Base-by-base conservation (phyloP, 164 flowering plant genomes). In the Vitis cinerea region DNA sequence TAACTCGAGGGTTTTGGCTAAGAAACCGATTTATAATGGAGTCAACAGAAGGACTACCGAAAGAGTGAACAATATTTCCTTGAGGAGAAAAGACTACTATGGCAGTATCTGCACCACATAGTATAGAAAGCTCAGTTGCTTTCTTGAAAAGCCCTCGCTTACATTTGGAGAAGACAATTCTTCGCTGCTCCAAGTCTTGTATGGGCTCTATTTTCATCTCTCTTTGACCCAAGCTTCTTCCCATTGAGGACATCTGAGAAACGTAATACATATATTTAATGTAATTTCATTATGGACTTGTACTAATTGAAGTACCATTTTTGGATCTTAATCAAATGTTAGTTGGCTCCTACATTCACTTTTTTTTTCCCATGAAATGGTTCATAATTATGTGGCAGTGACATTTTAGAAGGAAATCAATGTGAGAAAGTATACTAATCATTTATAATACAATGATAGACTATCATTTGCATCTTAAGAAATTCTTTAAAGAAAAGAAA, bases 161-260 rank as follows among this genome's bases (percentile, higher is more conserved):
- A 10, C 74, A 74, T 65, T 77, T 73, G 1, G 80, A 77, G 71
- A 77, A 77, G 48, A 74, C 70, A 3, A 77, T 77, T n/a, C 67
- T 74, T 64, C 71, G 56, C 13, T 12, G 9, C 2, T 14, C n/a
- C n/a, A n/a, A 11, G 4, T 53, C 16, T 2, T 1, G 5, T 53
- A 53, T 53, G n/a, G 14, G 5, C 56, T 53, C 2, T 14, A 53
- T 53, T n/a, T 53, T n/a, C 6, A 0, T 14, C 16, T 53, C n/a
- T 53, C n/a, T 53, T 14, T n/a, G 56, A 2, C 56, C 56, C n/a
- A 13, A 4, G 15, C 56, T 53, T 53, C 56, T 12, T 53, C 56
- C n/a, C n/a, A 14, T 13, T 53, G 56, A 53, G 7, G 44, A 37
- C 44, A 37, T 37, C 56, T 53, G n/a, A 6, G n/a, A 53, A 51